phyloP scores from a whole-genome alignment of 73 alveolate genomes.

The Urostyla sp. region DNA sequence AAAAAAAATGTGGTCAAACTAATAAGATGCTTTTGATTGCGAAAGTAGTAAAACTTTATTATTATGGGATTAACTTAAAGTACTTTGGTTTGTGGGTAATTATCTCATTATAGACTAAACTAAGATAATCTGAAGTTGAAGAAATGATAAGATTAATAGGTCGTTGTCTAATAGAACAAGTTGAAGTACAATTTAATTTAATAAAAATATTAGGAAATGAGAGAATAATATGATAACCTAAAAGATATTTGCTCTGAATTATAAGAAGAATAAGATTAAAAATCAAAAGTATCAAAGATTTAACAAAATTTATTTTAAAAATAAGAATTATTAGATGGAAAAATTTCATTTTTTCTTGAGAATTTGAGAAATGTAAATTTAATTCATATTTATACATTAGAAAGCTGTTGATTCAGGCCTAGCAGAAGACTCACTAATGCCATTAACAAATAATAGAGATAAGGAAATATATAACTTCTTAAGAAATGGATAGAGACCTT shows the following conservation, averaged over 20 bases:
- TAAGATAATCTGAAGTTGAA: conserved; percentile 57
- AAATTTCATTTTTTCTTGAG: conserved; percentile 56
- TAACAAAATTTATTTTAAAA: background rate
- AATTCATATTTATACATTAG: background rate
- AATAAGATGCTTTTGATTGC: too few species aligned
- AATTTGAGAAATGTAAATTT: conserved; percentile 53
- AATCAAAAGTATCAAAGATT: background rate
- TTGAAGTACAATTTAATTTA: conserved; percentile 15
- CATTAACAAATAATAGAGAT: conserved; percentile 52
- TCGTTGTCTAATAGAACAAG: conserved; percentile 46
- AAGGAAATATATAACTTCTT: conserved; percentile 27
- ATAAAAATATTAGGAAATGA: conserved; percentile 44
- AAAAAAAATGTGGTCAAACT: too few species aligned
- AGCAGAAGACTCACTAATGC: conserved; percentile 56
- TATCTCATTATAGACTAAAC: conserved; percentile 12
- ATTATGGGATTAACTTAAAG: conserved; percentile 46
- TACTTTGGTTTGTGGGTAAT: background rate
- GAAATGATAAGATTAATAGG: conserved; percentile 62
- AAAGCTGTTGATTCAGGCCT: conserved; percentile 57
- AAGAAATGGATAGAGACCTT: conserved; percentile 34
- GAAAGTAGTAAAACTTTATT: too few species aligned
- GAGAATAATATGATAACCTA: conserved; percentile 31
- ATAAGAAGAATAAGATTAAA: background rate
- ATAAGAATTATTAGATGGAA: conserved; percentile 43
- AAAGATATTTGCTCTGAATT: conserved; percentile 40